Percentiles rank a stretch among this genome's conserved stretches.
Conservation (phyloP, 2,329 filamentous ascomycete species). For the Penicillium sp. region DNA sequence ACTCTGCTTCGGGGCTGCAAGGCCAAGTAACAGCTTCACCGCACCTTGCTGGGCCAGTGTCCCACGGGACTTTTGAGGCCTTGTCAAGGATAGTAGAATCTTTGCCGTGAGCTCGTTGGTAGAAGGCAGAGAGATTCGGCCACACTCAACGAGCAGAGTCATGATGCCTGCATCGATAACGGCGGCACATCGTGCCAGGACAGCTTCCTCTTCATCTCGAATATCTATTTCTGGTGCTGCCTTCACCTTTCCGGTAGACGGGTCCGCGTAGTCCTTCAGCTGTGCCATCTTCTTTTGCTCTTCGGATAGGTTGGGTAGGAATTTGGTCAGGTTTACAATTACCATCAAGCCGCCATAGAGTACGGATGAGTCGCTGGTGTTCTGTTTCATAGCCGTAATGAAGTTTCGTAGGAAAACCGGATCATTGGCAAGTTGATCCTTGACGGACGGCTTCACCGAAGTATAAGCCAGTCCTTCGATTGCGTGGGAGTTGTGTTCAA, state of each 20-base stretch:
- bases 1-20: conserved; percentile 48
- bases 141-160: conserved; percentile 72
- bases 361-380: conserved; percentile 64
- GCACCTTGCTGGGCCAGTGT: conserved; percentile 91
- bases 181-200: conserved; percentile 70
- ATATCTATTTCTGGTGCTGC: conserved; percentile 55
- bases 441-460: conserved; percentile 80
- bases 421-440: conserved; percentile 75
- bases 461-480: conserved; percentile 92
- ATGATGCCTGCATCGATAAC: conserved; percentile 78
- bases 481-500: conserved; percentile 66
- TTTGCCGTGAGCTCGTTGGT: conserved; percentile 68
- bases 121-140: conserved; percentile 68
- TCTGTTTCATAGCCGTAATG: conserved; percentile 49
- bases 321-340: conserved; percentile 79
- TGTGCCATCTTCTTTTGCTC: conserved; percentile 91
- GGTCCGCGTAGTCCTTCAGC: conserved; percentile 90
- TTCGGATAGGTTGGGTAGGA: conserved; percentile 74
- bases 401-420: conserved; percentile 67
- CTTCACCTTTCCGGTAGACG: conserved; percentile 67
- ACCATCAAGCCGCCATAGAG: conserved; percentile 87
- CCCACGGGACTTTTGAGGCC: conserved; percentile 71
- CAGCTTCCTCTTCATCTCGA: conserved; percentile 73
- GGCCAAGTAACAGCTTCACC: conserved; percentile 77
- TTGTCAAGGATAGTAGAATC: conserved; percentile 75